These are phyloP conservation scores for Orbilia brochopaga DNA, from an alignment of 2,329 filamentous ascomycete species.

Conservation along the genomic window DNA sequence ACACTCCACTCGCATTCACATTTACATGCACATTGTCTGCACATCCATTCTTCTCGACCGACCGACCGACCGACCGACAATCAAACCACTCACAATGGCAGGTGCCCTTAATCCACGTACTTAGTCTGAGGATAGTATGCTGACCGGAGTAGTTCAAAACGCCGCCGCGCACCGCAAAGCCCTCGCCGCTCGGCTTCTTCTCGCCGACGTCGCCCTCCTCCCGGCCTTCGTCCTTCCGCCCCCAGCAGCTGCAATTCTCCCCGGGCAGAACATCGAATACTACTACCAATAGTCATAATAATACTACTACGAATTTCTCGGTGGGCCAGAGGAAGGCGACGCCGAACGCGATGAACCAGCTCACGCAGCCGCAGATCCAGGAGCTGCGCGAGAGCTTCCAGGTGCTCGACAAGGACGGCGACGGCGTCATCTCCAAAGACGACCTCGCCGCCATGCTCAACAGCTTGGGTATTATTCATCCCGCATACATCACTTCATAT, in stretches of 20 bases:
- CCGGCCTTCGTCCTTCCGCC: constrained; percentile 24
- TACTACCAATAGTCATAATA: constrained; percentile 4
- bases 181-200: constrained; percentile 53
- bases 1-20: neutral
- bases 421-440: constrained; percentile 79
- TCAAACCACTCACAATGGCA: neutral
- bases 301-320: constrained; percentile 45
- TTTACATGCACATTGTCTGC: neutral
- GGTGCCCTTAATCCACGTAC: no score
- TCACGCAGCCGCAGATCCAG: constrained; percentile 82
- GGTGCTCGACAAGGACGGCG: constrained; percentile 86
- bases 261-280: constrained; percentile 31
- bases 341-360: constrained; percentile 62
- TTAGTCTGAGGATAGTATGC: no score
- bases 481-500: neutral
- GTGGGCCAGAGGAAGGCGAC: constrained; percentile 60
- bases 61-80: neutral
- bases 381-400: constrained; percentile 92
- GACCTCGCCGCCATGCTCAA: constrained; percentile 86
- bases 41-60: constrained; percentile 11
- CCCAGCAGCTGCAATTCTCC: constrained; percentile 40
- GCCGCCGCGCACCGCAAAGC: constrained; percentile 53
- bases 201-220: constrained; percentile 35
- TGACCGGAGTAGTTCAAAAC: constrained; percentile 34
- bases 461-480: constrained; percentile 70